These are phyloP conservation scores for Microsporum ferrugineum DNA, from an alignment of 2,329 filamentous ascomycete species.

Conservation along the genomic window DNA sequence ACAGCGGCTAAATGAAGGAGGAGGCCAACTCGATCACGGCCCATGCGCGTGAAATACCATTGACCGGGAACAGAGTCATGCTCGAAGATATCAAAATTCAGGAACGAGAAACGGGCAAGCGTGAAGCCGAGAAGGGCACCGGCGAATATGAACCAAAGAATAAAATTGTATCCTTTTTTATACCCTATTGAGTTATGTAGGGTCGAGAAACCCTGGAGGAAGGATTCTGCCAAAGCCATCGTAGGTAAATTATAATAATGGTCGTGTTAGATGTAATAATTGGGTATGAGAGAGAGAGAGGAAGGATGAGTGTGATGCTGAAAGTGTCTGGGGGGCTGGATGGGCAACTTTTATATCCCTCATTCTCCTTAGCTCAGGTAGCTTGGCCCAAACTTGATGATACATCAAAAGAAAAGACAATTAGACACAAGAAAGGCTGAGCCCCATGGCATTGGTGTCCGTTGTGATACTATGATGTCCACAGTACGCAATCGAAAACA, in stretches of 20 bases:
- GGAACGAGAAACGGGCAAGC: constrained; percentile 39
- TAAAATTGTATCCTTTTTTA: constrained; percentile 8
- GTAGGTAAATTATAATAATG: neutral
- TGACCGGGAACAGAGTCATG: constrained; percentile 30
- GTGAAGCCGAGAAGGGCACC: constrained; percentile 40
- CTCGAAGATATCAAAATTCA: constrained; percentile 19
- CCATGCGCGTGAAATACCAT: constrained; percentile 31
- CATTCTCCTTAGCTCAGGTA: neutral
- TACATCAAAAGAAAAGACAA: neutral
- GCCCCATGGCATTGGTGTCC: neutral
- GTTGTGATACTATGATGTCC: no score
- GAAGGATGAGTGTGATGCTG: neutral
- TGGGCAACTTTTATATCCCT: neutral
- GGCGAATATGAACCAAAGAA: constrained; percentile 30
- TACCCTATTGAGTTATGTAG: constrained; percentile 4
- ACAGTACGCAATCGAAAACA: neutral
- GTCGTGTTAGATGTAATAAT: neutral
- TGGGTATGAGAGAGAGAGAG: neutral
- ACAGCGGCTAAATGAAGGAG: constrained; percentile 30
- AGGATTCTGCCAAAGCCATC: neutral
- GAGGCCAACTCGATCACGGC: constrained; percentile 31
- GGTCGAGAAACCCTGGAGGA: neutral
- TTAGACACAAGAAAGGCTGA: neutral
- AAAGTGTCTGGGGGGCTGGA: neutral
- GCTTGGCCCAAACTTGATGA: neutral